Evolutionary conservation across 1,284 basidiomycete species (phyloP).

Genomic region (Cryptococcus sp.): DNA sequence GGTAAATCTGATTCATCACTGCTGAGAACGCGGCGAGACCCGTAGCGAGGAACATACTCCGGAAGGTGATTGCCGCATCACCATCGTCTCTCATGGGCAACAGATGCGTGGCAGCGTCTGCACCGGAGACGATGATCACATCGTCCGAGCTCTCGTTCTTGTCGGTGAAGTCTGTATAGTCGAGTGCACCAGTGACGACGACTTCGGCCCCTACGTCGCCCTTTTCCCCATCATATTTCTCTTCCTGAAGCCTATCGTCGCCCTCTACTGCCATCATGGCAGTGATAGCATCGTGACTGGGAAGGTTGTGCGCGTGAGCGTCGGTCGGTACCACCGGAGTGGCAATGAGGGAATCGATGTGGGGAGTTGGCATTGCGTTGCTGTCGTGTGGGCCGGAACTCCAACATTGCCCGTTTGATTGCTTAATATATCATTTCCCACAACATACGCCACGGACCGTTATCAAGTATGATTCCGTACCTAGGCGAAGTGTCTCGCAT

Average conservation of each 20-base stretch:
- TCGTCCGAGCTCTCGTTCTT: not conserved
- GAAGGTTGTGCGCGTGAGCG: not conserved
- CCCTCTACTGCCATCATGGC: not conserved
- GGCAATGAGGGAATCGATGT: too few species aligned
- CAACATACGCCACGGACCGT: too few species aligned
- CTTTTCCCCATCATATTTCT: not conserved
- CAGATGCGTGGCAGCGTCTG: conserved; percentile 63
- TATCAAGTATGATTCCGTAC: too few species aligned
- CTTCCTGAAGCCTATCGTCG: not conserved
- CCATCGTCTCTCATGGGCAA: conserved; percentile 66
- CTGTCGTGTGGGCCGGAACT: too few species aligned
- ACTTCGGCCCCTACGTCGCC: not conserved
- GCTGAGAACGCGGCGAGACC: conserved; percentile 62
- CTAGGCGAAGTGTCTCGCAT: too few species aligned
- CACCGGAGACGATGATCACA: conserved; percentile 49
- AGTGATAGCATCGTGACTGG: not conserved
- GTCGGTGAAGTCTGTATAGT: not conserved
- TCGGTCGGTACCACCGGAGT: not conserved
- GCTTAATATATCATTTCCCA: too few species aligned
- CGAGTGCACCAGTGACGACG: not conserved
- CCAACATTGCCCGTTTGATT: too few species aligned
- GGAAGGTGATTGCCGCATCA: conserved; percentile 62
- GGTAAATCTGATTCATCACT: conserved; percentile 40
- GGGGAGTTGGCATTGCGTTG: too few species aligned
- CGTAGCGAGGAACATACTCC: conserved; percentile 62